Evolutionary conservation across 2,329 filamentous ascomycete genomes (phyloP), one percentile per base, ranked within the genome.

Genomic region (Apiospora malaysiana): DNA sequence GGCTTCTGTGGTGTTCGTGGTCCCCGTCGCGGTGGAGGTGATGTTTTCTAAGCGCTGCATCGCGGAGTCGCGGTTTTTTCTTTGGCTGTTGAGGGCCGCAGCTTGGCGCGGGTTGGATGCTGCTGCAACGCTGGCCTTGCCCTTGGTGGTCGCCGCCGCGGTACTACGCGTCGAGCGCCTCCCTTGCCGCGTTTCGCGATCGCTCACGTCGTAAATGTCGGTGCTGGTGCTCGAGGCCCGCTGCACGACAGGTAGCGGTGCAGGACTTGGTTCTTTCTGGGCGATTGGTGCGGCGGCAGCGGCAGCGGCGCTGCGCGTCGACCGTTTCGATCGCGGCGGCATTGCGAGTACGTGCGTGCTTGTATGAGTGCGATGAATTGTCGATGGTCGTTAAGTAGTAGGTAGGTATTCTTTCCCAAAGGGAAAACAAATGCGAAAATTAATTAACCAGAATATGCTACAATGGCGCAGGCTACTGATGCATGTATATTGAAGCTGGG

Each of bases 121-220:
- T 21, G 71, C 71, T 25, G 70, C 51, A n/a, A 73, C 59, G 25
- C 70, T 40, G 4, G 70, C 42, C 23, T 66, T 71, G 32, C 71
- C 42, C 27, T 68, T 71, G 27, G 69, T 71, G 59, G 71, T 73
- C 51, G 75, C 68, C 21, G 72, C 71, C 43, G 73, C 69, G 63
- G 70, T 46, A 23, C 70, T 72, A 69, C 73, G 76, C 69, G 78
- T 76, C 37, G 71, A 75, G 42, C 76, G 77, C 37, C 75, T 74
- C 51, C 74, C 71, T 70, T 76, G 75, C 12, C 42, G 42, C 40
- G 79, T 79, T 70, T 79, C 78, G 65, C 77, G 78, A 63, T 79
- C 78, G 73, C 77, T 79, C 68, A 79, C 75, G 67, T 78, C 77
- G 73, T 79, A 79, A 14, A 79, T 76, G 68, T 80, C 78, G 68